phyloP scores from a whole-genome alignment of 805 yeast species.

The Zygosaccharomyces rouxii region DNA sequence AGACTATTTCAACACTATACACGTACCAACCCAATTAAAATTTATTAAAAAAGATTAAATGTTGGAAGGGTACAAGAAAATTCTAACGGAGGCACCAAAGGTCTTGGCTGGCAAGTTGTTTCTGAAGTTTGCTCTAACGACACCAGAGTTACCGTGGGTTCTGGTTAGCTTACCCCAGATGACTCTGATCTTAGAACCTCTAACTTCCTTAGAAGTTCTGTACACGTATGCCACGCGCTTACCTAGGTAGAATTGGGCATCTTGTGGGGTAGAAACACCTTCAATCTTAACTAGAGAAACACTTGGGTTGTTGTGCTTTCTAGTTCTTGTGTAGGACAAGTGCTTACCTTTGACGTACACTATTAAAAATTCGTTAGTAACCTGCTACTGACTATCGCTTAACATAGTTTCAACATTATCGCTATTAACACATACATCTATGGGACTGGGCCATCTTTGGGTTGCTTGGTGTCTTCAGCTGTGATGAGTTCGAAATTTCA shows the following conservation, averaged over 20 bases:
- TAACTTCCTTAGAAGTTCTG: slow-evolving; percentile 96
- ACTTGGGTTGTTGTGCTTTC: slow-evolving; percentile 97
- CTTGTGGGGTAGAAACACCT: slow-evolving; percentile 88
- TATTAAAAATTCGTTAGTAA: slow-evolving; percentile 34
- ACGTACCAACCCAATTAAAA: slow-evolving; percentile 1
- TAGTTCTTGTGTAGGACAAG: slow-evolving; percentile 99
- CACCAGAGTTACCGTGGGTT: slow-evolving; percentile 98
- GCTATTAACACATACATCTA: slow-evolving; percentile 70
- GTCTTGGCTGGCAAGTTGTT: slow-evolving; percentile 99
- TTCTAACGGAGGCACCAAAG: slow-evolving; percentile 99
- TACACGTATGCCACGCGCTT: slow-evolving; percentile 99
- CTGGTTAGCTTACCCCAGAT: slow-evolving; percentile 99
- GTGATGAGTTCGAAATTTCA: slow-evolving; percentile 5
- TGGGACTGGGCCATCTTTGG: slow-evolving; percentile 89
- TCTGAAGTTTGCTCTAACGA: slow-evolving; percentile 98
- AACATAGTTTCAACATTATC: slow-evolving; percentile 1
- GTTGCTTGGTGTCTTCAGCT: slow-evolving; percentile 14
- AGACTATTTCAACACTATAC: slow-evolving; percentile 1
- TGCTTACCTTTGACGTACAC: slow-evolving; percentile 99
- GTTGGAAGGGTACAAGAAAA: slow-evolving; percentile 99
- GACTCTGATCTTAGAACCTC: slow-evolving; percentile 99
- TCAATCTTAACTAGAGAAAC: slow-evolving; percentile 95
- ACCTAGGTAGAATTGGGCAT: slow-evolving; percentile 98
- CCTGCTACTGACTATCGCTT: not conserved
- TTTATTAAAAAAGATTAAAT: slow-evolving; percentile 52